These are phyloP conservation scores for Oemleria cerasiformis DNA, from an alignment of 306 rosid species.

Conservation along the genomic window DNA sequence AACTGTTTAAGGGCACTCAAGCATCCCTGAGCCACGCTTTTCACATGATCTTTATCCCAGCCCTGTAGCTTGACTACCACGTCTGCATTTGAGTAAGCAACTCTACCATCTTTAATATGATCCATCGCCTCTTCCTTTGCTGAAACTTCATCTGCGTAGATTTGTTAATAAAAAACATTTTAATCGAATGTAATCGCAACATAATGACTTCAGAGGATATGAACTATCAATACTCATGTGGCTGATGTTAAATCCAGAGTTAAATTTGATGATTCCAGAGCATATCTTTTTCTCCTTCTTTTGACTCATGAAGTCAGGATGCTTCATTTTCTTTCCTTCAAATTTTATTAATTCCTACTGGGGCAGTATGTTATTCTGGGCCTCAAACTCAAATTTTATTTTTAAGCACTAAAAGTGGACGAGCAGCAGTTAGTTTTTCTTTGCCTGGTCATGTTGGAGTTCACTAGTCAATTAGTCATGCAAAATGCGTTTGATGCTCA, in stretches of 20 bases:
- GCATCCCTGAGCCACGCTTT: constrained; percentile 74
- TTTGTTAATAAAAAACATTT: not conserved
- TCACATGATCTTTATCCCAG: constrained; percentile 72
- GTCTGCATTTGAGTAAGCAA: constrained; percentile 72
- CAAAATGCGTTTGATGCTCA: no score
- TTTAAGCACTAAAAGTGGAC: no score
- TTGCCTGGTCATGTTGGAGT: not conserved
- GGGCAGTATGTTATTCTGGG: not conserved
- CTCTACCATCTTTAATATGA: constrained; percentile 48
- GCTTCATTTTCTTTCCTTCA: not conserved
- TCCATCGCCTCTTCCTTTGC: constrained; percentile 78
- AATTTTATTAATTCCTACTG: not conserved
- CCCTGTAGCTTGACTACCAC: constrained; percentile 84
- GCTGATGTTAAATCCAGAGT: not conserved
- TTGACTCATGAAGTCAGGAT: not conserved
- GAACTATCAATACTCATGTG: not conserved
- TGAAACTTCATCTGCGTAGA: constrained; percentile 72
- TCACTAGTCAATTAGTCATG: not conserved
- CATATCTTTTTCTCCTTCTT: not conserved
- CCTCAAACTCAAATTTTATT: not conserved
- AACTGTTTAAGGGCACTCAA: constrained; percentile 88
- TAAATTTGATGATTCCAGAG: not conserved
- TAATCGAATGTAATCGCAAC: not conserved
- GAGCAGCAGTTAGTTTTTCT: no score
- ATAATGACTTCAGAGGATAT: not conserved